A percentile compares a stretch with the other conserved stretches of the same genome.
phyloP scores from a whole-genome alignment of 2,329 filamentous ascomycete species.

The Fusarium pseudograminearum region DNA sequence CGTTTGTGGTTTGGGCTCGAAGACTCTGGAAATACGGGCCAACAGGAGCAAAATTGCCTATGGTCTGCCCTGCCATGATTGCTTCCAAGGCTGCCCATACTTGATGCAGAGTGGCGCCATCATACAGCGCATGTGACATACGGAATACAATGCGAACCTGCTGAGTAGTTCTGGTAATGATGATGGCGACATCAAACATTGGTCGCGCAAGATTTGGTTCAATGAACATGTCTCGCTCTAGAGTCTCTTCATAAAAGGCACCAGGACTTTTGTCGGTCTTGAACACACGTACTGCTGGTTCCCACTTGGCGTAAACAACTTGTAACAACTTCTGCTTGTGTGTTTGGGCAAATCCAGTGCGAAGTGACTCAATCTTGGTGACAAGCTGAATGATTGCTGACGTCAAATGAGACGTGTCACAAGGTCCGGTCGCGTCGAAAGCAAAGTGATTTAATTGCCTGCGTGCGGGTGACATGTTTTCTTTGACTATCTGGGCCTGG shows the following conservation, averaged over 20 bases:
- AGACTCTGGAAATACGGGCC: constrained; percentile 8
- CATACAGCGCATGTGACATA: constrained; percentile 2
- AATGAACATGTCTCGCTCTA: constrained; percentile 2
- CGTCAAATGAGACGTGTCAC: constrained; percentile 1
- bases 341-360: constrained; percentile 6
- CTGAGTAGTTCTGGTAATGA: neutral
- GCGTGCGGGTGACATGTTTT: constrained; percentile 1
- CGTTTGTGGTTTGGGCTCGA: neutral
- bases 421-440: constrained; percentile 1
- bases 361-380: constrained; percentile 3
- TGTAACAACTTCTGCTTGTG: neutral
- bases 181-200: constrained; percentile 9
- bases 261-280: neutral
- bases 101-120: constrained; percentile 3
- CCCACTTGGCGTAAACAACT: constrained; percentile 2
- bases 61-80: constrained; percentile 5
- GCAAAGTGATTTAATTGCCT: constrained; percentile 5
- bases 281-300: constrained; percentile 4
- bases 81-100: constrained; percentile 6
- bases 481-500: constrained; percentile 3
- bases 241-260: neutral
- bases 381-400: constrained; percentile 8
- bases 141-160: constrained; percentile 3
- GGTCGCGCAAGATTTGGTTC: constrained; percentile 3
- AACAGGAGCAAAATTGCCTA: constrained; percentile 2